A percentile compares a stretch with the other conserved stretches of the same genome.
Evolutionary conservation across 257 asterid species (phyloP).

Genomic region (Solanum rostratum): DNA sequence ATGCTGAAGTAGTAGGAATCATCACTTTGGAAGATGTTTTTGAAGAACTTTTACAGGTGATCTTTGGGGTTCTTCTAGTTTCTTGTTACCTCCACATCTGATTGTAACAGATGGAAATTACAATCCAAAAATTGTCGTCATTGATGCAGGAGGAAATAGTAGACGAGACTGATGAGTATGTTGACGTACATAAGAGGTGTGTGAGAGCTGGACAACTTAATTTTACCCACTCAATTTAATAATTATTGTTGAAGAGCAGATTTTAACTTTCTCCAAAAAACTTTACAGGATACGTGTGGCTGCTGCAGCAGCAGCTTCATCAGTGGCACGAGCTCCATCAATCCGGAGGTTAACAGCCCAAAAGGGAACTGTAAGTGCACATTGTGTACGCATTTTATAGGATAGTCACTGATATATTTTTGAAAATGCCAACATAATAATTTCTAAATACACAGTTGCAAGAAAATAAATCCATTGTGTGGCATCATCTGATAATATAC

Average conservation of each 20-base stretch:
- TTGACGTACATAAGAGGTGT: conserved; percentile 85
- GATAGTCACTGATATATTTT: background rate
- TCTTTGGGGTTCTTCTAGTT: background rate
- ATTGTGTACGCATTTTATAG: background rate
- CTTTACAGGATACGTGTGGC: conserved; percentile 71
- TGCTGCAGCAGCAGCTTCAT: conserved; percentile 89
- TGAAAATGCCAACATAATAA: background rate
- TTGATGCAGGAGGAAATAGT: conserved; percentile 78
- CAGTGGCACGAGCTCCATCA: conserved; percentile 80
- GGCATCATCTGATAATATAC: background rate
- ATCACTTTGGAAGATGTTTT: conserved; percentile 87
- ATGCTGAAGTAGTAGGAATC: conserved; percentile 75
- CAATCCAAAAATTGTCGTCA: background rate
- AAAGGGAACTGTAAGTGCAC: conserved; percentile 53
- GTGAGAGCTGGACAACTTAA: background rate
- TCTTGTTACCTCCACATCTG: background rate
- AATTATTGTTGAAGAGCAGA: background rate
- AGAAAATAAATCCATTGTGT: background rate
- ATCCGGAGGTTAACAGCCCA: conserved; percentile 43
- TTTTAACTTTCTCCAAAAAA: background rate
- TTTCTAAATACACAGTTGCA: background rate
- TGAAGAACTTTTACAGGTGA: conserved; percentile 93
- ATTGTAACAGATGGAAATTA: background rate
- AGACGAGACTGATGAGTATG: conserved; percentile 87
- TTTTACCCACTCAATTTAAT: background rate